Base-by-base conservation (phyloP, 2,329 filamentous ascomycete species). In the Ophiostoma himal-ulmi region DNA sequence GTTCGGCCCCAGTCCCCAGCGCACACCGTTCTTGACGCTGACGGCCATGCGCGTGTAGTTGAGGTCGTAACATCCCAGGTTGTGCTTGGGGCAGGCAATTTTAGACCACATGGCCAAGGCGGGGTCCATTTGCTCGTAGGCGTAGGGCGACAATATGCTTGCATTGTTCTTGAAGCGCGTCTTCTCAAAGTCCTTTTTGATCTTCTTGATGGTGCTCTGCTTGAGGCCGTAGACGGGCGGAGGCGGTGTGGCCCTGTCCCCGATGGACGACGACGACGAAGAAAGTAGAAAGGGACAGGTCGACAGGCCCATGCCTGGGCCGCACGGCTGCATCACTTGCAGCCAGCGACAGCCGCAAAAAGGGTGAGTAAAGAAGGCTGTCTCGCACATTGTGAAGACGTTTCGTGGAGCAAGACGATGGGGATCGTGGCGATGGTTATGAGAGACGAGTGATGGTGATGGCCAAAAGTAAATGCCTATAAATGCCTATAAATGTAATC, bases 301-400 rank as follows among this genome's bases (percentile, higher is more conserved):
- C 71, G 76, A 77, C 77, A 87, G 86, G 71, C 85, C 84, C 76
- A 80, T 80, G 14, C 81, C 81, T 0, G 83, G 83, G 4, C 75
- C 79, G 78, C 85, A 88, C 6, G 83, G 81, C 64, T 77, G 72
- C 3, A 76, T 77, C 74, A 87, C 80, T 72, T 81, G 75, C 60
- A 83, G 80, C 85, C 85, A 88, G 74, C 79, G 81, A 79, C 86
- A 85, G 13, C 79, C 78, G 80, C 85, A 87, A 71, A 73, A 74
- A 68, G 80, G 81, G 76, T 84, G 82, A 71, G 79, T 78, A 77
- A 81, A 85, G 76, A 83, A 82, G 36, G 78, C 81, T n/a, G 82
- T 79, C 22, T 75, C 73, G 76, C 84, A 86, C 84, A 86, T 86
- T n/a, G 36, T 41, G 8, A 54, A 4, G 7, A 26, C 0, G 11